Evolutionary conservation across 2,329 filamentous ascomycete species (phyloP).

Genomic region (Pezicula carpinea): DNA sequence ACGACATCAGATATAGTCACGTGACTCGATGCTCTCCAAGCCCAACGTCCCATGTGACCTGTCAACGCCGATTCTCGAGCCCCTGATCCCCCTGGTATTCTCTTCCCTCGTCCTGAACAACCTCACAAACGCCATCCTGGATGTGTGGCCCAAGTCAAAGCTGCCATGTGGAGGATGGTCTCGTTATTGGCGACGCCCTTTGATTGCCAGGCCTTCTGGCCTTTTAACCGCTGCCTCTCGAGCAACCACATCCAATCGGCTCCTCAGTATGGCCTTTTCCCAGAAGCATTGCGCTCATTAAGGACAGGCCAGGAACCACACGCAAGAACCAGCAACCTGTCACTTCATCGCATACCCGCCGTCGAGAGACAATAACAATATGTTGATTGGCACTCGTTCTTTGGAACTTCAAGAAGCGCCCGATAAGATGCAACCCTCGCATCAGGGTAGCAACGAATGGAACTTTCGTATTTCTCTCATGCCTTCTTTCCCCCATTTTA

Average conservation of each 20-base stretch:
- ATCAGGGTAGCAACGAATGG: slow-evolving; percentile 11
- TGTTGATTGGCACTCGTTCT: not conserved
- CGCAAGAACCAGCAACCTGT: slow-evolving; percentile 10
- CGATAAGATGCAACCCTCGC: slow-evolving; percentile 11
- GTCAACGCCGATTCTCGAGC: too few relatives aligned
- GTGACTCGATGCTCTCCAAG: too few relatives aligned
- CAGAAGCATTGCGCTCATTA: not conserved
- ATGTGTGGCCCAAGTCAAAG: too few relatives aligned
- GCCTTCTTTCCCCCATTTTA: slow-evolving; percentile 1
- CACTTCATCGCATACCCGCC: slow-evolving; percentile 15
- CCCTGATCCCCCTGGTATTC: too few relatives aligned
- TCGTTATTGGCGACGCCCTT: too few relatives aligned
- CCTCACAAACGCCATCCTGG: too few relatives aligned
- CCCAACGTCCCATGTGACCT: too few relatives aligned
- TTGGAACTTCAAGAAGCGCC: not conserved
- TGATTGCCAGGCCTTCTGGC: not conserved
- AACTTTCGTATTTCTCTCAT: slow-evolving; percentile 3
- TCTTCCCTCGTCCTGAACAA: too few relatives aligned
- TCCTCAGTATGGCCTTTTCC: too few relatives aligned
- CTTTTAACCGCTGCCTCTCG: not conserved
- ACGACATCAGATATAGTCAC: too few relatives aligned
- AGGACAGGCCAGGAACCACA: slow-evolving; percentile 9
- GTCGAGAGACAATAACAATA: slow-evolving; percentile 7
- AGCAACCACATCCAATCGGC: not conserved
- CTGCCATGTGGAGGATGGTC: too few relatives aligned